Conservation (phyloP, 345 rosid genomes). For the Angophora floribunda region DNA sequence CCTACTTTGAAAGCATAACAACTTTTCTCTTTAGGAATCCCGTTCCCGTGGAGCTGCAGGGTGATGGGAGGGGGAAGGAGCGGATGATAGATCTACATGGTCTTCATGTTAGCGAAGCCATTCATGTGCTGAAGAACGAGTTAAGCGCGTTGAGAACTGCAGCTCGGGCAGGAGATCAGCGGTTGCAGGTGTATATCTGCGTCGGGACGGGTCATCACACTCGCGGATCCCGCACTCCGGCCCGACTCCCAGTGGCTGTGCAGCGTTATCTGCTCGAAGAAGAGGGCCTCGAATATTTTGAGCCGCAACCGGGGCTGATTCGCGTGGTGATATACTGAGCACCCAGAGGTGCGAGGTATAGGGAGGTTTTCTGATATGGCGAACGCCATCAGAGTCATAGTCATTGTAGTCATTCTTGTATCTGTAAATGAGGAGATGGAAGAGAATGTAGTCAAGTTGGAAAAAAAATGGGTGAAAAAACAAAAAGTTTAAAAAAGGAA, state of each 20-base stretch:
- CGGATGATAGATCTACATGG: constrained; percentile 98
- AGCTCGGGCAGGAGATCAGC: constrained; percentile 71
- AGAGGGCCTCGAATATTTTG: constrained; percentile 77
- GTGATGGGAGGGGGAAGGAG: constrained; percentile 62
- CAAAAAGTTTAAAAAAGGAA: background rate
- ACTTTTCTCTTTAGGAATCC: constrained; percentile 54
- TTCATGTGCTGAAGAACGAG: constrained; percentile 81
- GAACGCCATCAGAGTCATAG: constrained; percentile 15
- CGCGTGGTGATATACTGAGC: constrained; percentile 73
- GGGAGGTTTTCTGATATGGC: constrained; percentile 29
- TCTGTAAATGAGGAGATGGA: constrained; percentile 36
- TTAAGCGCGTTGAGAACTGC: constrained; percentile 58
- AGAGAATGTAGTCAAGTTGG: constrained; percentile 21
- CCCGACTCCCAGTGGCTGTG: constrained; percentile 88
- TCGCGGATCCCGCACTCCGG: constrained; percentile 81
- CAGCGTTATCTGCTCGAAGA: constrained; percentile 89
- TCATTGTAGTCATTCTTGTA: constrained; percentile 35
- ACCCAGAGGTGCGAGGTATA: constrained; percentile 13
- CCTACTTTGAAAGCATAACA: background rate
- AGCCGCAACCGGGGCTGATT: constrained; percentile 94
- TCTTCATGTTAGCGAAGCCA: constrained; percentile 84
- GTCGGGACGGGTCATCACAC: constrained; percentile 98
- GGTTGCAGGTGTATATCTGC: constrained; percentile 78
- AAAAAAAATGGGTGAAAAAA: background rate
- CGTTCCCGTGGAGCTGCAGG: constrained; percentile 41